Base-by-base conservation (phyloP, 257 asterid genomes). In the Nicotiana tabacum region DNA sequence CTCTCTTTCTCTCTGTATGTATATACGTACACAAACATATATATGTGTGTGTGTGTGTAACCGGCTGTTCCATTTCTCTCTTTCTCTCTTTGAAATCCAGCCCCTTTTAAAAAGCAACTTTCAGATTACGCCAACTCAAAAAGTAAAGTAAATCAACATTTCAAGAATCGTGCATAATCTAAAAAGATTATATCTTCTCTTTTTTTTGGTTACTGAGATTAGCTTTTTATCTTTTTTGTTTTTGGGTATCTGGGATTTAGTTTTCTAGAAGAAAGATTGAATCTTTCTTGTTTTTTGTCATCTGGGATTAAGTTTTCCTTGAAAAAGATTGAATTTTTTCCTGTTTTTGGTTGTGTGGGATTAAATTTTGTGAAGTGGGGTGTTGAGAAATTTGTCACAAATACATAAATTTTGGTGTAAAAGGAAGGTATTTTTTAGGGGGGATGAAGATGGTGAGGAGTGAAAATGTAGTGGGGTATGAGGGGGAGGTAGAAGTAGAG, bases 401-500 rank as follows among this genome's bases (percentile, higher is more conserved):
- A 15, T 24, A 74, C 15, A 74, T 27, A 74, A 13, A 27, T 48
- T 74, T 51, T 74, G 80, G 64, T 27, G 62, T 51, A 74, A 74
- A 51, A 74, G 62, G 35, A 27, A 27, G 80, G 80, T 48, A 43
- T 27, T 74, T 48, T 74, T 6, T 3, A 12, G 13, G 43, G 66
- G 66, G 37, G 17, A 74, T 74, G 80, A 74, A 37, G 64, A 74
- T 74, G 58, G 58, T 53, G 62, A 57, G 62, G 39, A 43, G 27
- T 74, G 64, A 51, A 51, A 74, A 74, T 48, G 64, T 48, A 24
- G 80, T 74, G 78, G 78, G 58, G 37, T 72, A 72, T 72, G 79
- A 72, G 39, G 51, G 79, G 61, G 61, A 72, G 61, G 61, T 72
- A 72, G 79, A 46, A 24, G 51, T 43, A 53, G 64, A 51, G 8